Evolutionary conservation across 345 rosid genomes (phyloP).

Genomic region (Trapa incisa): DNA sequence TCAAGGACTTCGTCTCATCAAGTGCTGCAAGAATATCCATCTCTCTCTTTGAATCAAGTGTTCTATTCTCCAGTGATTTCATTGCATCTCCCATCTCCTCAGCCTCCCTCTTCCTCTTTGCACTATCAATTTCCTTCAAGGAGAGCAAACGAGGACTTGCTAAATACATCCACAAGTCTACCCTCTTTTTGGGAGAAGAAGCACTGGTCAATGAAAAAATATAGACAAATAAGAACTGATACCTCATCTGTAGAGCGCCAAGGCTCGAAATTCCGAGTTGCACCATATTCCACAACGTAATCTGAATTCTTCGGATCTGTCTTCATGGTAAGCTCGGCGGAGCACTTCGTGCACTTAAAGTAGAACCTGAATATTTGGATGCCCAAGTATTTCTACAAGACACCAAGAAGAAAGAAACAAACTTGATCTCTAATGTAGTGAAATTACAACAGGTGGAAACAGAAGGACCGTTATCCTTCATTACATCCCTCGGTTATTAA

Average conservation of each 20-base stretch:
- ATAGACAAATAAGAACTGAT: not conserved
- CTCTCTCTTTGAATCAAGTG: constrained; percentile 83
- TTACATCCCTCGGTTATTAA: too few relatives aligned
- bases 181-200: too few relatives aligned
- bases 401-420: not conserved
- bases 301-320: constrained; percentile 96
- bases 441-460: too few relatives aligned
- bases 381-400: constrained; percentile 70
- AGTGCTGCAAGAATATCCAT: constrained; percentile 93
- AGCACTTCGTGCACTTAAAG: constrained; percentile 89
- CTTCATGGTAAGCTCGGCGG: constrained; percentile 78
- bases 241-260: constrained; percentile 96
- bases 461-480: too few relatives aligned
- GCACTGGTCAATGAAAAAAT: not conserved
- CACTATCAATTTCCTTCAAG: constrained; percentile 39
- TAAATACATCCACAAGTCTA: not conserved
- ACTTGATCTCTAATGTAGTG: not conserved
- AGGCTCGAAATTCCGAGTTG: constrained; percentile 79
- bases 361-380: constrained; percentile 85
- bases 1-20: constrained; percentile 88
- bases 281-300: constrained; percentile 79
- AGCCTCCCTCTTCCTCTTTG: constrained; percentile 47
- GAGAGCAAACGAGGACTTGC: constrained; percentile 3
- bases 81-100: constrained; percentile 96
- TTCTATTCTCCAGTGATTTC: constrained; percentile 85